phyloP scores from a whole-genome alignment of 176 grass and related monocot species.

The Raddia distichophylla region DNA sequence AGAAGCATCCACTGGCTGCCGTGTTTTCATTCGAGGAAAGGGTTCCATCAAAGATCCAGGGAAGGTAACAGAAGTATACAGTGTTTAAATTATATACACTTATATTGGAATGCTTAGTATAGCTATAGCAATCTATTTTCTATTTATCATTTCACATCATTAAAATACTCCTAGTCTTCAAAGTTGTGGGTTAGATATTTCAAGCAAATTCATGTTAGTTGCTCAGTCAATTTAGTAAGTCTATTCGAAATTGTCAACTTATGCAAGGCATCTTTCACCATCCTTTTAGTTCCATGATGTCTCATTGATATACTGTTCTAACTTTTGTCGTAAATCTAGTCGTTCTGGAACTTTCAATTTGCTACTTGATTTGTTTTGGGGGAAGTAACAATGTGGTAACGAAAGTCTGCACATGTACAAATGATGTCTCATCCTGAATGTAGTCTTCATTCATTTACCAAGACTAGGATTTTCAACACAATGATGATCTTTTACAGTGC shows the following conservation, averaged over 20 bases:
- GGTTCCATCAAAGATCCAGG: constrained; percentile 96
- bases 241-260: constrained; percentile 22
- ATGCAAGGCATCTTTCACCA: constrained; percentile 13
- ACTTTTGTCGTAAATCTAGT: constrained; percentile 12
- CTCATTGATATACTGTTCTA: not conserved
- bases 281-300: not conserved
- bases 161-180: not conserved
- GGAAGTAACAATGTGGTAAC: not conserved
- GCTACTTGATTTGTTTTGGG: not conserved
- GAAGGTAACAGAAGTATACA: constrained; percentile 71
- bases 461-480: not conserved
- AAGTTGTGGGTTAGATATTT: not conserved
- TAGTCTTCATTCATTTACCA: not conserved
- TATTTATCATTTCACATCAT: constrained; percentile 20
- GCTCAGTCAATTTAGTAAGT: constrained; percentile 6
- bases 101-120: not conserved
- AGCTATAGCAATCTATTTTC: no score
- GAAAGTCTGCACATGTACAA: not conserved
- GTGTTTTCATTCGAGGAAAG: constrained; percentile 97
- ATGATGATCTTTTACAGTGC: not conserved
- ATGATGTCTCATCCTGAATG: not conserved
- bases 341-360: not conserved
- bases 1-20: constrained; percentile 97
- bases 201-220: not conserved
- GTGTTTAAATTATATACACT: constrained; percentile 15